Evolutionary conservation across 2,329 filamentous ascomycete genomes (phyloP), one percentile per base, ranked within the genome.

Genomic region (Aspergillus quadrilineatus): DNA sequence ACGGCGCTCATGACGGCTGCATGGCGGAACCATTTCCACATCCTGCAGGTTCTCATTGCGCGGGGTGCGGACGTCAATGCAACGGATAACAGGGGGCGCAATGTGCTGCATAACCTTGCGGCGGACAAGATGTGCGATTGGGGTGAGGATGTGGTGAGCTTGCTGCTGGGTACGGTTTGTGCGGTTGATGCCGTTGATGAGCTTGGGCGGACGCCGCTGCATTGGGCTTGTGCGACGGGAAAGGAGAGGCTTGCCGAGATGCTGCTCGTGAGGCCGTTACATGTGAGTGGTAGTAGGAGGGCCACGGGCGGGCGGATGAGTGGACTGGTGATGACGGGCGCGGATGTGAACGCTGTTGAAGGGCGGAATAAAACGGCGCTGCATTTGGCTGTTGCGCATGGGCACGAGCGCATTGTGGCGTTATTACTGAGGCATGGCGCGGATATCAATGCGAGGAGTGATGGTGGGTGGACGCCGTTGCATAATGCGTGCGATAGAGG

Each of bases 181-280:
- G 62, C 67, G 9, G 66, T 80, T 30, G 76, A 79, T 59, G 75
- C 73, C 6, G 69, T 72, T 29, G 79, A 81, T 63, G 73, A 74
- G 50, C 65, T 79, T 22, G 78, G 79, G 8, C 75, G 83, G 10
- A 82, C 80, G 30, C 79, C 83, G 2, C 66, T 85, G 42, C 77
- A 85, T 58, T 85, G 82, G 82, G 82, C 83, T 1, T 83, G 81
- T 36, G 82, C 80, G 26, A 83, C 82, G 44, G 80, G 80, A 15
- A 83, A 84, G 63, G 70, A 77, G 34, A 9, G 75, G 32, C 71
- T 85, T 9, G 80, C 77, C 15, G 75, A 78, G 53, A 71, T 78
- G 61, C 70, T 85, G 29, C 70, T 83, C 4, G 70, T 65, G 14
- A 61, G 69, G 56, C 56, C 65, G 26, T 46, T 69, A n/a, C 32